Evolutionary conservation across 1,139 yeast genomes (phyloP), one percentile per base, ranked within the genome.

Genomic region (Maudiozyma humilis): DNA sequence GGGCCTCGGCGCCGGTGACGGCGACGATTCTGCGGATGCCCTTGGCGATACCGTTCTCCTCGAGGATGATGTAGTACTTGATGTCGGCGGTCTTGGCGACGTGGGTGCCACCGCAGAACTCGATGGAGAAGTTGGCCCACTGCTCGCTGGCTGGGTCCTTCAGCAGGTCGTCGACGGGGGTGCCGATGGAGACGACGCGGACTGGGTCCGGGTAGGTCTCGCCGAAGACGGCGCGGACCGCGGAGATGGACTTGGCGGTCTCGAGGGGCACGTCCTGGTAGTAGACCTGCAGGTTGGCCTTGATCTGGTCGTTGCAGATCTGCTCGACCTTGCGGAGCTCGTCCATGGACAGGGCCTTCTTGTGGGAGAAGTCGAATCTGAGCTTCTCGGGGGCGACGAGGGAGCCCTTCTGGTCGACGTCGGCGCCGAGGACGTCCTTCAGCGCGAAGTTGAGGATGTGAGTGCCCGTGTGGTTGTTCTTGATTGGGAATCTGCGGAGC

Each of bases 181-280:
- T 83, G 61, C 99, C 99, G 59, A 93, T 85, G 32, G 96, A 85
- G 44, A 91, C 96, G 55, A 91, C 98, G 64, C 98, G 80, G 31
- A 91, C 99, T 39, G 98, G 99, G 61, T 91, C 97, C 34, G 99
- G 99, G 63, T 91, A 91, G 3, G 96, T 87, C 72, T 91, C 99
- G 57, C 98, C 98, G 60, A 91, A 93, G 36, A 91, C 98, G 44
- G 98, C 98, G 68, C 98, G 85, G 44, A 93, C 79, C 23, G 97
- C 95, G 52, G 67, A 69, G 55, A 91, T 89, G 44, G 75, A 68
- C 57, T 76, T 78, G 33, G 97, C 98, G 48, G 68, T 62, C 16
- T 71, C 75, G 52, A 93, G 75, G 14, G 82, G 69, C 49, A 91
- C 96, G 41, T 89, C 95, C 67, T 86, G 76, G 50, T 94, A 76